Evolutionary conservation across 1,284 basidiomycete genomes (phyloP).

Genomic region (Cystobasidiaceae sp.): DNA sequence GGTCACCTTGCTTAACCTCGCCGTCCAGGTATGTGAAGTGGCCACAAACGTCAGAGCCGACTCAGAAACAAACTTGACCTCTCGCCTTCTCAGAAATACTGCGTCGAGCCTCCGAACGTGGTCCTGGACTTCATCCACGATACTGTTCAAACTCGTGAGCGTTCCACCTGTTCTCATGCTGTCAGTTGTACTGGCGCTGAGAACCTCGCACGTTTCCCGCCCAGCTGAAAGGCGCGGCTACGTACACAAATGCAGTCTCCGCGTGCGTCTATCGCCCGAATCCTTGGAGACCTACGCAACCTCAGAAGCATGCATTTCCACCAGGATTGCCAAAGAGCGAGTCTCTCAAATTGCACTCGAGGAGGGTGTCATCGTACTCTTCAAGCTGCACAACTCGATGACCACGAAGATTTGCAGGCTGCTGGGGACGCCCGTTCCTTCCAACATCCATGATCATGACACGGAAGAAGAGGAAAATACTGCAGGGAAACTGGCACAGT

Average conservation of each 20-base stretch:
- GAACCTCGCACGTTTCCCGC: neutral
- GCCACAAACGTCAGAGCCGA: neutral
- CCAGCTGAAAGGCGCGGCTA: neutral
- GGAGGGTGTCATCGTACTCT: constrained; percentile 20
- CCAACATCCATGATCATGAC: constrained; percentile 20
- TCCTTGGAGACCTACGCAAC: neutral
- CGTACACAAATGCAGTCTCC: constrained; percentile 6
- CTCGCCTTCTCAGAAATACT: constrained; percentile 17
- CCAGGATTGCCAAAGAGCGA: constrained; percentile 16
- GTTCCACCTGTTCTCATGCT: neutral
- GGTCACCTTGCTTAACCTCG: constrained; percentile 15
- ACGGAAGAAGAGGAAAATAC: constrained; percentile 25
- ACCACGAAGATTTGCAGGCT: constrained; percentile 20
- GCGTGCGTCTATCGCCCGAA: constrained; percentile 8
- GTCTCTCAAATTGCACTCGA: constrained; percentile 8
- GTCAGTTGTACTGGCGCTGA: neutral
- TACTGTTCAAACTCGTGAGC: neutral
- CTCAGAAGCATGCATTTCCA: neutral
- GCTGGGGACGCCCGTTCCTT: constrained; percentile 1
- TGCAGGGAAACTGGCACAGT: constrained; percentile 6
- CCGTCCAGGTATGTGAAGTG: constrained; percentile 10
- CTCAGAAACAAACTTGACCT: no score
- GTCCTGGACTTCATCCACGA: constrained; percentile 6
- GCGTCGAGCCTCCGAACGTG: constrained; percentile 16
- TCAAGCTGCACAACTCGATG: constrained; percentile 27